Percentiles rank a stretch among this genome's conserved stretches.
Evolutionary conservation across 176 grass and related monocot species (phyloP).

Genomic region (Alopecurus myosuroides): DNA sequence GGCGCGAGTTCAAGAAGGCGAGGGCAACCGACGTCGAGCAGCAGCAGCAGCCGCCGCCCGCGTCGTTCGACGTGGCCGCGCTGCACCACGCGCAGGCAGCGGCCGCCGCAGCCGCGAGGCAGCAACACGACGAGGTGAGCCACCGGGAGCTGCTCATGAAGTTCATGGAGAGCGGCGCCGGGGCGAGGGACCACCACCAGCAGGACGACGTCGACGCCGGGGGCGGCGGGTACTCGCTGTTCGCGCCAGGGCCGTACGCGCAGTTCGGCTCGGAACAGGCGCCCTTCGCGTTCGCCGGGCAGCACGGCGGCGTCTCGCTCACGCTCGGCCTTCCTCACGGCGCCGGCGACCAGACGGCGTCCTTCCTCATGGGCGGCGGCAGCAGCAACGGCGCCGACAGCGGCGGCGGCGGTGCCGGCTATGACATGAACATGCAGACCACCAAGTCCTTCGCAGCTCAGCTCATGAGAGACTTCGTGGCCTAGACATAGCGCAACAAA

Average conservation of each 20-base stretch:
- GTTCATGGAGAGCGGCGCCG: conserved; percentile 79
- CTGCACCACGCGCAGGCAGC: conserved; percentile 50
- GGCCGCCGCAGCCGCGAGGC: conserved; percentile 27
- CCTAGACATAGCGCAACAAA: conserved; percentile 24
- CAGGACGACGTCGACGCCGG: background rate
- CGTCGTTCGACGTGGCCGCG: conserved; percentile 24
- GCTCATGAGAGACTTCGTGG: conserved; percentile 82
- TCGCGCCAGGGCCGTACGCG: conserved; percentile 33
- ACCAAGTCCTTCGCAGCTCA: conserved; percentile 79
- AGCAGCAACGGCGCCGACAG: conserved; percentile 31
- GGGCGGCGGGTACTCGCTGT: conserved; percentile 44
- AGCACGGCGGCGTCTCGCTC: conserved; percentile 77
- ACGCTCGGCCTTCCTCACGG: conserved; percentile 86
- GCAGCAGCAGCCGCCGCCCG: background rate
- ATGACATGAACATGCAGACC: conserved; percentile 81
- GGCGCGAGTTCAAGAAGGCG: conserved; percentile 55
- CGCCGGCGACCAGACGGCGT: conserved; percentile 55
- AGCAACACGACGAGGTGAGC: conserved; percentile 61
- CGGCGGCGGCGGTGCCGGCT: conserved; percentile 30
- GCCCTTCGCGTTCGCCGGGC: conserved; percentile 65
- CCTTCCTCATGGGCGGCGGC: conserved; percentile 49
- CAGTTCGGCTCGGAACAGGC: conserved; percentile 53
- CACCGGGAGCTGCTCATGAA: conserved; percentile 91
- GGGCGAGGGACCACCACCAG: conserved; percentile 26
- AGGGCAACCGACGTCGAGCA: conserved; percentile 38